Base-by-base conservation (phyloP, 495 filamentous ascomycete genomes). In the Penicillium samsonianum region DNA sequence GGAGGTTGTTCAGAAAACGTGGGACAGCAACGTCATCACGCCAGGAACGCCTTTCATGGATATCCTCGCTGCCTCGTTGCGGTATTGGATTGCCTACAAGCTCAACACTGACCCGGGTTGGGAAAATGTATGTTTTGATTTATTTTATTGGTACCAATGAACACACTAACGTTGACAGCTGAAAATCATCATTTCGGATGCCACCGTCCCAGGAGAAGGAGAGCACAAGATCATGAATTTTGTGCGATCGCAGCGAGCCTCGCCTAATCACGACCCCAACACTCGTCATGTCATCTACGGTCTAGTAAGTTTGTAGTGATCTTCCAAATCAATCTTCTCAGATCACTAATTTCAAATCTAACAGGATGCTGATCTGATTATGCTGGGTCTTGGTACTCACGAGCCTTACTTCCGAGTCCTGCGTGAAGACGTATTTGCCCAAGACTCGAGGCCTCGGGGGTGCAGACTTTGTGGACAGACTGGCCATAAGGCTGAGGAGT, bases 161-260 rank as follows among this genome's bases (percentile, higher is more conserved):
- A 23, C 31, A 53, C 44, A 23, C 69, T 80, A 52, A 75, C 54
- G 16, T 50, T 35, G 7, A 30, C 48, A 86, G 82, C 61, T 96
- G 68, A 98, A 98, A 83, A 85, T 98, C 66, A 91, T 99, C 67
- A 96, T 99, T 64, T 98, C 94, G 7, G 94, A 99, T 78, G 92
- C 94, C 38, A 96, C 92, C 0, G 94, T 99, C 19, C 94, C 94
- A 37, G 94, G 94, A 63, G 94, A 99, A 73, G 94, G 94, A 69
- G 94, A 99, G 71, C 94, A 99, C 73, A 99, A 99, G 77, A 97
- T 99, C 61, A 99, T 99, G 94, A 85, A 96, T 43, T 99, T 98
- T 66, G 83, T 99, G 59, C 86, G 94, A 62, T 96, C 93, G 23
- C 95, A 99, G 73, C 88, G 94, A 60, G 80, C 86, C 35, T 90